phyloP scores from a whole-genome alignment of 2,329 filamentous ascomycete species.

The Neofusicoccum sp. region DNA sequence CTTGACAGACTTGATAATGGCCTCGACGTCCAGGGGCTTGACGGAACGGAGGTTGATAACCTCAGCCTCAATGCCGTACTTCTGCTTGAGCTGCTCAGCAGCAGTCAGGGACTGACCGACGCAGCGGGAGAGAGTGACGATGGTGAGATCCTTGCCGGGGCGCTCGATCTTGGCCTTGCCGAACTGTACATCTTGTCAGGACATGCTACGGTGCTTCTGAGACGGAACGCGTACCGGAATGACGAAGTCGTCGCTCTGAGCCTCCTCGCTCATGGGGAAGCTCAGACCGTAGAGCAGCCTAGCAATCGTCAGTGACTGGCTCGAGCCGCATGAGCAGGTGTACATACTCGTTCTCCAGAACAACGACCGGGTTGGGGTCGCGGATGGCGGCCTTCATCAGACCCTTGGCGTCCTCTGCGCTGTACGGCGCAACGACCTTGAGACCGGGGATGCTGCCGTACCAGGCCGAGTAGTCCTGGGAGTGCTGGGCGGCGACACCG shows the following conservation, averaged over 20 bases:
- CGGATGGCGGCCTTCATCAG: slow-evolving; percentile 96
- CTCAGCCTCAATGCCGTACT: slow-evolving; percentile 93
- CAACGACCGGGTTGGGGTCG: slow-evolving; percentile 94
- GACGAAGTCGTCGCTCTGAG: slow-evolving; percentile 95
- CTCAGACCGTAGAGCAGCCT: slow-evolving; percentile 82
- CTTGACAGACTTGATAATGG: slow-evolving; percentile 96
- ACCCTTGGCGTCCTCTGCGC: slow-evolving; percentile 96
- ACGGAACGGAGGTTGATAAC: slow-evolving; percentile 97
- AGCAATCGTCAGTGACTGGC: slow-evolving; percentile 9
- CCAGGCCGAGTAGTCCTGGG: slow-evolving; percentile 98
- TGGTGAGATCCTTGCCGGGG: slow-evolving; percentile 89
- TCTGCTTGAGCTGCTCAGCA: slow-evolving; percentile 88
- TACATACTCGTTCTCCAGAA: slow-evolving; percentile 52
- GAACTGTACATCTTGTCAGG: slow-evolving; percentile 50
- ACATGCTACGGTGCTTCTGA: neutral
- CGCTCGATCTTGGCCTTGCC: slow-evolving; percentile 99
- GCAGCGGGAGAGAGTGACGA: slow-evolving; percentile 91
- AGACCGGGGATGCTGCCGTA: slow-evolving; percentile 97
- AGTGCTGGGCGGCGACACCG: slow-evolving; percentile 96
- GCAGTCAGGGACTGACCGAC: slow-evolving; percentile 88
- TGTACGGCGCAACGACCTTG: slow-evolving; percentile 96
- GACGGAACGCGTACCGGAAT: slow-evolving; percentile 58
- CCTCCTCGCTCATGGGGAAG: slow-evolving; percentile 97
- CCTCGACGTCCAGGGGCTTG: slow-evolving; percentile 93
- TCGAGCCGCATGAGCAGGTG: neutral